Base-by-base conservation (phyloP, 1,284 basidiomycete genomes). In the Puccinia novopanici region DNA sequence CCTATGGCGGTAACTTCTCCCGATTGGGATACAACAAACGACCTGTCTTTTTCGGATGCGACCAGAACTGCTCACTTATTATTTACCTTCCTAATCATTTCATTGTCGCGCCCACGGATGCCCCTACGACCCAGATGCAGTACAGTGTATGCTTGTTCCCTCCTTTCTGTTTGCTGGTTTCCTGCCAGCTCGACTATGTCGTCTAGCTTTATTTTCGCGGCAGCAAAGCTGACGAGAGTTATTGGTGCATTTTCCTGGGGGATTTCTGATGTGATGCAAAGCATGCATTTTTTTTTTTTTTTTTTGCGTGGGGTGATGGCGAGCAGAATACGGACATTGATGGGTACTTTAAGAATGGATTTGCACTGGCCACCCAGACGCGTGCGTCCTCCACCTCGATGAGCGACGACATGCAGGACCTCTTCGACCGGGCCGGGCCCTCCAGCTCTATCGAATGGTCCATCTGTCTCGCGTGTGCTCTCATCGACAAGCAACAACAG, bases 11-110 rank as follows among this genome's bases (percentile, higher is more conserved):
- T 1, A 71, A 80, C 61, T 80, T 80, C 50, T 74, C 79, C 12
- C 55, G 79, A 75, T 40, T 63, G 63, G 79, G 79, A 52, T 80
- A 80, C 42, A 74, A 80, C 50, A 74, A 80, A 30, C 71, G 72
- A 22, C 79, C 79, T 6, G 79, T 80, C 3, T 80, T 80, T 75
- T 80, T 80, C 37, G 79, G 79, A 45, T 80, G 79, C 45, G 61
- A 80, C 24, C 48, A 67, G 19, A 34, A 37, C 8, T 37, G 59
- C 40, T 19, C 79, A 27, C 34, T 80, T 6, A 68, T 80, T 17
- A 80, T 80, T 17, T 80, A 80, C 37, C 72, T 80, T 52, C 72
- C 79, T 0, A 80, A 80, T 42, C 57, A 74, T 67, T 80, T 34
- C n/a, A 75, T 74, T 10, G 79, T 80, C 13, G 79, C 79, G n/a